Evolutionary conservation across 129 eudicot species (phyloP), one percentile per base, ranked within the genome.

Genomic region (Sambucus nigra): DNA sequence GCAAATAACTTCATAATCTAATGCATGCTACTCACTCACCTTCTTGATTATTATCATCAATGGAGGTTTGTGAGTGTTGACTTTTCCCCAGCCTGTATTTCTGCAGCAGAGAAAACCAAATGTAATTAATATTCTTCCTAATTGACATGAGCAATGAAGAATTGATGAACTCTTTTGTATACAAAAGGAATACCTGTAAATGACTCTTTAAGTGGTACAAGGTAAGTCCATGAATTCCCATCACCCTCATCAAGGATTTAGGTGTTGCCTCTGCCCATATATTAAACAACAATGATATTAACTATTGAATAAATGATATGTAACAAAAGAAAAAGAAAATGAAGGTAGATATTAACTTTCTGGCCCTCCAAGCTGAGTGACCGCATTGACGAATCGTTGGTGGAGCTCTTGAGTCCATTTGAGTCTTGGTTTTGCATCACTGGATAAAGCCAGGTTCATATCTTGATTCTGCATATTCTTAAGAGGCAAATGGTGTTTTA

Each of bases 121-220:
- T 24, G 27, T 19, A 38, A 8, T 55, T n/a, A 60, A 39, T 20
- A 51, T 41, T 25, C 22, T 7, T 44, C 29, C 18, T 28, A 47
- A 53, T 28, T 38, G 66, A 29, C 14, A 7, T n/a, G 21, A 60
- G 19, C 22, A 40, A 47, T 52, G 18, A 51, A 24, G 45, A 45
- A 24, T 5, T 27, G 35, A 6, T 47, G 52, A 20, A 20, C 50
- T 5, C 45, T 28, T 25, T 29, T 23, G 51, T 47, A 40, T 31
- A 46, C 19, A 26, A 23, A 67, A 56, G 51, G 12, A 35, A 60
- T 70, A 61, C 78, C 95, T 89, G 98, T 33, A 91, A 77, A 78
- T 92, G 99, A 70, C 96, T 86, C 85, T 92, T 92, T 60, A 92
- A 57, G 73, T 92, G 99, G 65, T 86, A 92, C 70, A 92, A 74